Conservation (phyloP, 192 early-diverging fungal genomes). For the Endogone sp. region DNA sequence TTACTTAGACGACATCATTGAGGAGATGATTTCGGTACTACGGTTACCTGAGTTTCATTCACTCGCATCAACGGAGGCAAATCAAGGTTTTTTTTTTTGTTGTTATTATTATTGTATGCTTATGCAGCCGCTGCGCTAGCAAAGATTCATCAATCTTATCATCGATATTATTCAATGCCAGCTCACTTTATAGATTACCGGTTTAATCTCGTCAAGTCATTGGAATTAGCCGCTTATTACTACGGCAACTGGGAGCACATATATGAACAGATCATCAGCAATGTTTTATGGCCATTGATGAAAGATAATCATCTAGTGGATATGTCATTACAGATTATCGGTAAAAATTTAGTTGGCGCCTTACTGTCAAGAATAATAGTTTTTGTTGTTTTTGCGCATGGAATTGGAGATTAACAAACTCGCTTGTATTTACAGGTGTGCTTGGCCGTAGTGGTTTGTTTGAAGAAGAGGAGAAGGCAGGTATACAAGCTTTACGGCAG, state of each 20-base stretch:
- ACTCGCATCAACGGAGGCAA: background rate
- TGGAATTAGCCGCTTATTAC: conserved; percentile 7
- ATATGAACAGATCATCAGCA: conserved; percentile 7
- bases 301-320: background rate
- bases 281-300: conserved; percentile 6
- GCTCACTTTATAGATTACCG: background rate
- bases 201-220: conserved; percentile 5
- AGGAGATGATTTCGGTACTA: background rate
- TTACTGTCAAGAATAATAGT: no score
- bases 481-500: background rate
- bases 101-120: no score
- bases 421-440: background rate
- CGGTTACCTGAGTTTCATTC: background rate
- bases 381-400: no score
- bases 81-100: background rate
- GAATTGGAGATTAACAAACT: no score
- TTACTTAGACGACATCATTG: conserved; percentile 1
- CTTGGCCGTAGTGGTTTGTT: background rate
- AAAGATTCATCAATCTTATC: no score
- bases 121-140: no score
- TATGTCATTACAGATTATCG: background rate
- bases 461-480: background rate
- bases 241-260: background rate
- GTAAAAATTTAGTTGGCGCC: no score
- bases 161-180: background rate